Evolutionary conservation across 2,329 filamentous ascomycete genomes (phyloP).

Genomic region (Aspergillus quadrilineatus): DNA sequence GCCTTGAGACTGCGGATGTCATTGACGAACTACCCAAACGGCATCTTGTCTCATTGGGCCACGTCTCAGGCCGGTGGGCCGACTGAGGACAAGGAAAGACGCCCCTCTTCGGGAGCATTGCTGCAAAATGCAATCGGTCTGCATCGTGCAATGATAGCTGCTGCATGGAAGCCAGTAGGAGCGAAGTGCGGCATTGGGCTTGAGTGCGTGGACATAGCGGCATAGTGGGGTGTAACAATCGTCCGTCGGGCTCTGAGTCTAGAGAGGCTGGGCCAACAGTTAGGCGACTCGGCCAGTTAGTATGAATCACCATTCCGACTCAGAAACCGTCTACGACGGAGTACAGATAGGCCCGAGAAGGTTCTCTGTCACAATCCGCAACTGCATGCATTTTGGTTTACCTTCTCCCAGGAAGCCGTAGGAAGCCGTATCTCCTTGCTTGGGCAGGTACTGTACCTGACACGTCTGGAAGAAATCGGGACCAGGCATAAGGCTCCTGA

Average conservation of each 20-base stretch:
- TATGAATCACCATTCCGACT: background rate
- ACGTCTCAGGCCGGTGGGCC: constrained; percentile 38
- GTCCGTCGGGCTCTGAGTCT: constrained; percentile 14
- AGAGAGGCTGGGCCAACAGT: constrained; percentile 5
- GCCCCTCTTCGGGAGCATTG: constrained; percentile 21
- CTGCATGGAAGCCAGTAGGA: constrained; percentile 29
- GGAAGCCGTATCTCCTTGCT: no score
- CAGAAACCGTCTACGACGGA: no score
- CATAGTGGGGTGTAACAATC: constrained; percentile 29
- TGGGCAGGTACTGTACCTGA: background rate
- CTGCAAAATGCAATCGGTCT: constrained; percentile 28
- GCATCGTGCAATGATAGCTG: constrained; percentile 22
- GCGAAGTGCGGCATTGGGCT: constrained; percentile 25
- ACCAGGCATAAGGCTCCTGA: background rate
- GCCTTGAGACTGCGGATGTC: constrained; percentile 32
- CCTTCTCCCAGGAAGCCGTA: background rate
- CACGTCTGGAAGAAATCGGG: background rate
- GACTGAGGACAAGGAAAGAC: constrained; percentile 20
- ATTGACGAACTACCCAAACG: constrained; percentile 34
- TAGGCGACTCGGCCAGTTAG: background rate
- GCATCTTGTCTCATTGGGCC: constrained; percentile 39
- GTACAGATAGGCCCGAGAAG: background rate
- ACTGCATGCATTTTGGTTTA: background rate
- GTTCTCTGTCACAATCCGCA: background rate
- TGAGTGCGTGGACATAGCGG: constrained; percentile 19